A percentile compares a stretch with the other conserved stretches of the same genome.
phyloP scores from a whole-genome alignment of 768 basidiomycete species.

The Melanogaster broomeanus region DNA sequence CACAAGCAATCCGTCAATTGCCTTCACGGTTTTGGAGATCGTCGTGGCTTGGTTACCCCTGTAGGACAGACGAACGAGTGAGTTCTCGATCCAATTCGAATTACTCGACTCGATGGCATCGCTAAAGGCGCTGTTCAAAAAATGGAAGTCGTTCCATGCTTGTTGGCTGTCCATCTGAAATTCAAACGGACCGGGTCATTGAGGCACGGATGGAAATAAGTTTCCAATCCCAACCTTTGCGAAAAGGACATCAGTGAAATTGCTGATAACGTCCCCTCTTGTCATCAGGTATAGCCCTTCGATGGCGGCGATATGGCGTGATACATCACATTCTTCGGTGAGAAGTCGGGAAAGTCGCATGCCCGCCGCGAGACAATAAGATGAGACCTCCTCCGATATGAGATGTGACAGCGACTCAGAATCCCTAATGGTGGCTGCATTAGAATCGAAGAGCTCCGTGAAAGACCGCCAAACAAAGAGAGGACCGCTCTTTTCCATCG shows the following conservation, averaged over 20 bases:
- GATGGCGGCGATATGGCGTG: constrained; percentile 60
- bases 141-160: constrained; percentile 81
- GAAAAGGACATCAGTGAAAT: constrained; percentile 75
- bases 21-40: constrained; percentile 57
- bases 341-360: constrained; percentile 56
- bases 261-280: constrained; percentile 73
- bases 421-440: constrained; percentile 44
- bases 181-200: background rate
- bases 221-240: constrained; percentile 51
- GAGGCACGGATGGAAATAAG: constrained; percentile 4
- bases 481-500: constrained; percentile 24
- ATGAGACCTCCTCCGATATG: constrained; percentile 64
- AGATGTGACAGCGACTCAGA: constrained; percentile 60
- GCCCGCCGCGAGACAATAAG: constrained; percentile 55
- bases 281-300: constrained; percentile 77
- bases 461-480: constrained; percentile 46
- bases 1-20: constrained; percentile 64
- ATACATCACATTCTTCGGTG: constrained; percentile 65
- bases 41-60: constrained; percentile 48
- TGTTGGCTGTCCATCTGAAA: constrained; percentile 73
- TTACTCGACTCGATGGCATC: constrained; percentile 59
- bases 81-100: constrained; percentile 60
- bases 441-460: constrained; percentile 37
- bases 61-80: constrained; percentile 73
- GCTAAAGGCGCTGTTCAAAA: constrained; percentile 74